Percentiles rank a stretch among this genome's conserved stretches.
Evolutionary conservation across 2,329 filamentous ascomycete species (phyloP).

Genomic region (Stenocarpella maydis): DNA sequence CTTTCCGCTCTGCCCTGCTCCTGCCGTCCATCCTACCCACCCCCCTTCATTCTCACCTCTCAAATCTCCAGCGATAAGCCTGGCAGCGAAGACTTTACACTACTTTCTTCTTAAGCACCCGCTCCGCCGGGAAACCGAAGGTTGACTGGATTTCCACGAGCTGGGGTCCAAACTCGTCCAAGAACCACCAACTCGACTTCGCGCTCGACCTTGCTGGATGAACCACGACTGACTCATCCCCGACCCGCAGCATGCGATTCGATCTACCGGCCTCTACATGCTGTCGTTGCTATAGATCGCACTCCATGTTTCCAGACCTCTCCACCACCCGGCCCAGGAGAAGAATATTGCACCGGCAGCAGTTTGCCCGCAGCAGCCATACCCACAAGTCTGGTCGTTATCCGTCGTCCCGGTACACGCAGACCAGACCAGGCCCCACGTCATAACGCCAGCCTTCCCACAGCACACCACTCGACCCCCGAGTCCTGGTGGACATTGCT

Average conservation of each 20-base stretch:
- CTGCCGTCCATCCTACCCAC: constrained; percentile 6
- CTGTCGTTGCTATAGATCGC: constrained; percentile 9
- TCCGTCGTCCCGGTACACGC: neutral
- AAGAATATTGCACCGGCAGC: constrained; percentile 19
- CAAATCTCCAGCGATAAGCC: neutral
- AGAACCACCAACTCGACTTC: neutral
- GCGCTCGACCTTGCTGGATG: neutral
- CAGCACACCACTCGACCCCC: neutral
- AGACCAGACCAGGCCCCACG: constrained; percentile 10
- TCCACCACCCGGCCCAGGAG: constrained; percentile 12
- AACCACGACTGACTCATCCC: constrained; percentile 6
- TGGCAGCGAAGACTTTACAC: neutral
- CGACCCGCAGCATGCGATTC: constrained; percentile 16
- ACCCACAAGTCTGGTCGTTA: neutral
- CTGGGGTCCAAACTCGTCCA: neutral
- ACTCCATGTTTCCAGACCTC: constrained; percentile 29
- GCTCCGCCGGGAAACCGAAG: neutral
- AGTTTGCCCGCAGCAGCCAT: constrained; percentile 14
- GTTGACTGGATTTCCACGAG: neutral
- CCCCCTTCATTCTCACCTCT: constrained; percentile 6
- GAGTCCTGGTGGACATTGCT: neutral
- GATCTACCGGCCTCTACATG: constrained; percentile 3
- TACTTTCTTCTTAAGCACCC: neutral
- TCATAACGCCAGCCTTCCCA: constrained; percentile 26
- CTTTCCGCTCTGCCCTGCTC: neutral